These are phyloP conservation scores for Herpetospermum pedunculosum DNA, from an alignment of 306 rosid species.

Conservation along the genomic window DNA sequence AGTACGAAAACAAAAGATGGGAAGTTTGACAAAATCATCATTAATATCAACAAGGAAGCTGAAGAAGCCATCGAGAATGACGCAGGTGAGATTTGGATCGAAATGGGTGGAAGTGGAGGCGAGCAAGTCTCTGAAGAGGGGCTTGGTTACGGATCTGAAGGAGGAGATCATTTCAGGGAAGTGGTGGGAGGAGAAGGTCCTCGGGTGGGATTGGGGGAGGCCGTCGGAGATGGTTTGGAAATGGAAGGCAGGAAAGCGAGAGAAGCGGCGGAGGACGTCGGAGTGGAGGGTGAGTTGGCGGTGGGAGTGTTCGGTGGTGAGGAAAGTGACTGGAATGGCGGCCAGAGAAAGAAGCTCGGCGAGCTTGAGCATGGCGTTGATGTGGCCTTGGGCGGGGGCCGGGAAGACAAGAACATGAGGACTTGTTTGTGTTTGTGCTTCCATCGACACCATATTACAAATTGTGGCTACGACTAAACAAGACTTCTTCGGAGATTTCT, in stretches of 20 bases:
- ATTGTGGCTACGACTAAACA: too few species aligned
- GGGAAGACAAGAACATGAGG: constrained; percentile 15
- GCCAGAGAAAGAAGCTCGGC: constrained; percentile 17
- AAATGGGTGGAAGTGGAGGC: neutral
- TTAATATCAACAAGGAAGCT: constrained; percentile 7
- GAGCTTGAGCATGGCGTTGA: constrained; percentile 19
- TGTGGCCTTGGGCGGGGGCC: constrained; percentile 11
- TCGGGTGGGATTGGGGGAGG: constrained; percentile 8
- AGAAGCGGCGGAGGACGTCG: neutral
- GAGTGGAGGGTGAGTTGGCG: neutral
- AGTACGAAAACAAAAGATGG: neutral
- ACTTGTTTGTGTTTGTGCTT: neutral
- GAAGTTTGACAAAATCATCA: neutral
- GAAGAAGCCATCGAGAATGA: constrained; percentile 13
- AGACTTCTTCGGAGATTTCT: too few species aligned
- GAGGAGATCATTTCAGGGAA: neutral
- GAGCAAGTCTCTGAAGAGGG: neutral
- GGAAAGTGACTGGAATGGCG: constrained; percentile 20
- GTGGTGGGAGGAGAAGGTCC: neutral
- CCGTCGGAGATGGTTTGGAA: constrained; percentile 16
- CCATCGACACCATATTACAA: too few species aligned
- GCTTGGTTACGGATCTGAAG: neutral
- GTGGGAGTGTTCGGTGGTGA: constrained; percentile 16
- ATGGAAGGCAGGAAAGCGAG: neutral
- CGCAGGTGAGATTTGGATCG: neutral